These are phyloP conservation scores for Geosmithia morbida DNA, from an alignment of 2,329 filamentous ascomycete species.

Conservation along the genomic window DNA sequence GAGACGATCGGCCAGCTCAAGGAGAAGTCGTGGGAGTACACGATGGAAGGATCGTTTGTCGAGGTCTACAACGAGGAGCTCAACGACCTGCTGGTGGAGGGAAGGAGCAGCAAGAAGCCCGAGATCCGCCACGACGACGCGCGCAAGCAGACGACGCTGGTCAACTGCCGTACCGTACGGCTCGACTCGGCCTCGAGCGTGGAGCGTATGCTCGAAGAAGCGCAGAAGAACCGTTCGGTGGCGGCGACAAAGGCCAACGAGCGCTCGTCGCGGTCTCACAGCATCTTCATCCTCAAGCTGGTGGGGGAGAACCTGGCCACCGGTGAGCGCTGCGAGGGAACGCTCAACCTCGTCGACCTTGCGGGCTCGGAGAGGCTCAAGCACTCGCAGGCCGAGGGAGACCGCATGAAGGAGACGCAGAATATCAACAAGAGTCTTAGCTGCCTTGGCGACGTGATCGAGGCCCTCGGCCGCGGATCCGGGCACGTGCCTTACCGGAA, in stretches of 20 bases:
- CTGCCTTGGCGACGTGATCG: constrained; percentile 88
- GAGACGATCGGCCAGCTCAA: constrained; percentile 68
- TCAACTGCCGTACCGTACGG: constrained; percentile 62
- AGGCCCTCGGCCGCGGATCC: constrained; percentile 73
- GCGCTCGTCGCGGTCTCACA: constrained; percentile 85
- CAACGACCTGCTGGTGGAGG: constrained; percentile 61
- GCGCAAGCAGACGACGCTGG: constrained; percentile 68
- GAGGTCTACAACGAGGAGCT: constrained; percentile 98
- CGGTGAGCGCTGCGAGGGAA: constrained; percentile 77
- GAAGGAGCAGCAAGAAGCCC: constrained; percentile 61
- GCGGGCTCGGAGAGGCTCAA: constrained; percentile 86
- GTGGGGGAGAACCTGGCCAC: constrained; percentile 58
- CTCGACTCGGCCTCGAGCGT: constrained; percentile 72
- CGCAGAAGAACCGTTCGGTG: constrained; percentile 76
- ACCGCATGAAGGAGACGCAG: constrained; percentile 83
- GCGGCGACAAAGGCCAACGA: constrained; percentile 97
- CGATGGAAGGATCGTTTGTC: constrained; percentile 87
- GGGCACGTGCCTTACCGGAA: constrained; percentile 88
- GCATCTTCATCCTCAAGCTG: constrained; percentile 84
- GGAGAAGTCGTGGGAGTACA: constrained; percentile 89
- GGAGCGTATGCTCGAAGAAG: constrained; percentile 63
- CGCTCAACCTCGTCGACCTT: constrained; percentile 88
- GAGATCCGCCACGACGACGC: constrained; percentile 78
- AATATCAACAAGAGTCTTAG: constrained; percentile 94
- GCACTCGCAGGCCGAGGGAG: constrained; percentile 74